These are phyloP conservation scores for Cadophora gregata DNA, from an alignment of 2,329 filamentous ascomycete species.

Conservation along the genomic window DNA sequence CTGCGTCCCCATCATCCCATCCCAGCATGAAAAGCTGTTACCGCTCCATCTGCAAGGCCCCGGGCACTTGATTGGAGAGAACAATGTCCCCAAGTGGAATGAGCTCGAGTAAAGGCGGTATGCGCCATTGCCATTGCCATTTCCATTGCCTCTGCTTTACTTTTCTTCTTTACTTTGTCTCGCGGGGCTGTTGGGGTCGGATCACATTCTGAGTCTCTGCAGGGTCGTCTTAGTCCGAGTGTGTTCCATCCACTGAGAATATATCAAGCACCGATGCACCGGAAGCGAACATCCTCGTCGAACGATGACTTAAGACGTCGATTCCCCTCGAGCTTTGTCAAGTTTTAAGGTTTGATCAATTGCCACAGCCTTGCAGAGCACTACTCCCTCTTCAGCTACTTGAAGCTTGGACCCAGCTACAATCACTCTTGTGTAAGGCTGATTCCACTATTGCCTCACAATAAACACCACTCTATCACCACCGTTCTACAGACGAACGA, in stretches of 20 bases:
- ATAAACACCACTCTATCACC: neutral
- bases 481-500: neutral
- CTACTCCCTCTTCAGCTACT: constrained; percentile 9
- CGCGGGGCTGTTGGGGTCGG: constrained; percentile 24
- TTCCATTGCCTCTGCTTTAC: too few species aligned
- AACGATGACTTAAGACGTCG: constrained; percentile 24
- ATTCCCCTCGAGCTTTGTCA: constrained; percentile 23
- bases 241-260: constrained; percentile 18
- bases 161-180: constrained; percentile 20
- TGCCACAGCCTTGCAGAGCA: constrained; percentile 22
- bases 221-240: constrained; percentile 26
- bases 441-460: neutral
- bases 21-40: constrained; percentile 19
- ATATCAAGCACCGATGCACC: neutral
- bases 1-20: too few species aligned
- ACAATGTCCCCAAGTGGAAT: constrained; percentile 29
- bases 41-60: constrained; percentile 26
- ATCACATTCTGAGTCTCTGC: constrained; percentile 24
- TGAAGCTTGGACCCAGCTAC: constrained; percentile 1
- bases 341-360: constrained; percentile 21
- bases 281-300: constrained; percentile 11
- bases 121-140: constrained; percentile 15
- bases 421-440: neutral
- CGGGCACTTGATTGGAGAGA: constrained; percentile 33
- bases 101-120: constrained; percentile 32